Base-by-base conservation (phyloP, 768 basidiomycete species). In the Leucogyrophana mollusca region DNA sequence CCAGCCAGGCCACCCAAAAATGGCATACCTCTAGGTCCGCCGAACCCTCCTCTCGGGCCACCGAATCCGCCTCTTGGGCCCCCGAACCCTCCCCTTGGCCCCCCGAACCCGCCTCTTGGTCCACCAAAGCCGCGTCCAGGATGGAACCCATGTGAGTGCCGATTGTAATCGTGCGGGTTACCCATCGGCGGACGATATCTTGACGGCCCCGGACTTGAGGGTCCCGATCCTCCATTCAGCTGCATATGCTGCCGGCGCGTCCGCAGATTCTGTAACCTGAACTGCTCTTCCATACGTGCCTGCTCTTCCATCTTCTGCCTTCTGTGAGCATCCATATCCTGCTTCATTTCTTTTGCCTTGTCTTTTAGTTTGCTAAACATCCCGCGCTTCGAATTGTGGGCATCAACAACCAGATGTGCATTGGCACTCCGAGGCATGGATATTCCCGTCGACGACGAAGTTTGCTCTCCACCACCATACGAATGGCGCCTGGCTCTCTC, bases 281-380 rank as follows among this genome's bases (percentile, higher is more conserved):
- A 8, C n/a, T 37, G 35, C n/a, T 37, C 35, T 21, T 7, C 35
- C n/a, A 37, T 50, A 30, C 13, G n/a, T 16, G 10, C 20, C 46
- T 55, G 30, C 23, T 64, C 61, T 51, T 64, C 53, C 7, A 51
- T 52, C 34, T 53, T 50, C 50, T 65, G 61, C 27, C 48, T 53
- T 51, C 50, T 64, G 41, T 63, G 60, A 34, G 66, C 64, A 53
- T 79, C 74, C 11, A 79, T 65, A 60, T 80, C 78, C 51, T 81
- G 79, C 58, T 78, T 78, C 5, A 79, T 80, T 1, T 77, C 76
- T 8, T 76, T 73, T 0, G 75, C 69, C 55, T 77, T 78, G 51
- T 82, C 78, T 54, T 81, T 82, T 52, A 83, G 47, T 55, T 76
- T 79, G 9, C 72, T 73, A 46, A 83, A 69, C 51, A 83, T 71